Evolutionary conservation across 495 filamentous ascomycete species (phyloP), one percentile per base, ranked within the genome.

Genomic region (Oidiodendron maius): DNA sequence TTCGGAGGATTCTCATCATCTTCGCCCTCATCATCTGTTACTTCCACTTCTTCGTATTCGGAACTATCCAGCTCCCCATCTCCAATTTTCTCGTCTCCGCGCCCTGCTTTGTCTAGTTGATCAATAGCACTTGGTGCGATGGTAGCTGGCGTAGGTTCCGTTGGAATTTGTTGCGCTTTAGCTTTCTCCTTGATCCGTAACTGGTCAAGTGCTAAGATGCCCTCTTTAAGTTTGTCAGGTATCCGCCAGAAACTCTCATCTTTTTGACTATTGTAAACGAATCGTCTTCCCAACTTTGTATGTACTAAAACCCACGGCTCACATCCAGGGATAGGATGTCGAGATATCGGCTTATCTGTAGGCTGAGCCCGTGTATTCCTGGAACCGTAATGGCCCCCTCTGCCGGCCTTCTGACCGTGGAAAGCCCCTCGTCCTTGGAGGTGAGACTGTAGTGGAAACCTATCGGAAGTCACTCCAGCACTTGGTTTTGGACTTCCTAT

Each of bases 181-280:
- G 68, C 73, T 55, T 74, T 78, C 46, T 71, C 64, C 23, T 70
- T 70, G 35, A 78, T 77, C 10, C 78, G 64, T 38, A 65, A 72
- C 44, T 74, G 65, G 63, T 78, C 89, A 40, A 85, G 76, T 48
- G 89, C 85, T 3, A 86, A 64, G 15, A 96, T 86, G 3, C 76
- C 89, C 57, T 82, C 81, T 73, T 88, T 78, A 8, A 98, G 75
- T 57, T 94, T 82, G 40, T 83, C 74, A 2, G 93, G 91, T 48
- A 95, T 85, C 55, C 83, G 86, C 93, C 93, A 98, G 66, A 90
- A 87, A 62, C 91, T 96, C 53, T 88, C 81, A 22, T 89, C 84
- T 39, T 85, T 90, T 40, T 78, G 75, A 0, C 77, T 68, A 56
- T 97, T 96, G 65, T 94, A 83, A 2, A 89, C 89, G 63, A 98